Base-by-base conservation (phyloP, 805 yeast species). In the Spathaspora girioi region DNA sequence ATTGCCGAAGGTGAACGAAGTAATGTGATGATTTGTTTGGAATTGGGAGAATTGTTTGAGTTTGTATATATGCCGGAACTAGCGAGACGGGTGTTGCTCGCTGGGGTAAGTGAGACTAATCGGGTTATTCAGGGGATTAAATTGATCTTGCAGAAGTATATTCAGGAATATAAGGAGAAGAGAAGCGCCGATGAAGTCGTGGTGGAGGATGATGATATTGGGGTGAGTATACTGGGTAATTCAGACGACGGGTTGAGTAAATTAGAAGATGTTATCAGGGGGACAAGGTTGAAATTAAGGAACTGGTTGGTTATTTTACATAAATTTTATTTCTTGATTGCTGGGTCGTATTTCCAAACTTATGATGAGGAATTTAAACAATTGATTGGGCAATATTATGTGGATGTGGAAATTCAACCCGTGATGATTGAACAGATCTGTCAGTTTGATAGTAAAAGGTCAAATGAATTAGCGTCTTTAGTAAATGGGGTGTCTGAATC, bases 251-350 rank as follows among this genome's bases (percentile, higher is more conserved):
- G 52, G 10, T 47, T 53, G 18, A 50, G 56, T 32, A 53, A 46
- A 20, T 46, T 56, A 5, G 63, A 64, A 47, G 77, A 71, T 10
- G 51, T 52, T 9, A 62, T 69, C n/a, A 55, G 58, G 14, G 38
- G 53, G 1, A 48, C 59, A 1, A 66, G 63, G 47, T 12, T 59
- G 8, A 69, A 77, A 48, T 59, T 78, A 10, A 67, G 87, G 54
- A 61, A 70, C 12, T 78, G 83, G 82, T 57, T 77, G 31, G 86
- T 89, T 47, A 60, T 82, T 10, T 67, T 89, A 14, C 97, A 94
- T 63, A 84, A 92, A 48, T 77, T 86, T 43, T 86, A 81, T 61
- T 93, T 92, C 61, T 81, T 90, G 54, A 71, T 87, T 23, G 97
- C 89, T 0, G 82, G 91, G 1, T 80, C 87, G 0, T 81, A 86